Base-by-base conservation (phyloP, 805 yeast genomes). In the Yamadazyma sp. region DNA sequence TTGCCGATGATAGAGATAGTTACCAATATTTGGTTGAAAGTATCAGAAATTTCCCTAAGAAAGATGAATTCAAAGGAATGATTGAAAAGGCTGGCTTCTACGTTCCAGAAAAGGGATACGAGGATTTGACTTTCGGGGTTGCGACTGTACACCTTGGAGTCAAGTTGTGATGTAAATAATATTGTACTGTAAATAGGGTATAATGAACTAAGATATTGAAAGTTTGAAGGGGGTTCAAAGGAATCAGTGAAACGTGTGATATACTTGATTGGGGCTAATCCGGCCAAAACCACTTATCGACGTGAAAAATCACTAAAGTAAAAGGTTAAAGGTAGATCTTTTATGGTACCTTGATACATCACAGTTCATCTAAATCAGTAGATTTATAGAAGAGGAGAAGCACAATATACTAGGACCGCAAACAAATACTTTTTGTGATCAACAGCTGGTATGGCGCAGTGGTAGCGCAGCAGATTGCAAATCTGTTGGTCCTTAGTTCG, bases 391-490 rank as follows among this genome's bases (percentile, higher is more conserved):
- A 12, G 12, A 22, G 25, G 25, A 11, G 25, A 22, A 22, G 25
- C n/a, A n/a, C n/a, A n/a, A n/a, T n/a, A n/a, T n/a, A n/a, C n/a
- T n/a, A n/a, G n/a, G n/a, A n/a, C n/a, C n/a, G n/a, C n/a, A n/a
- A n/a, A n/a, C n/a, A n/a, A n/a, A n/a, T n/a, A n/a, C n/a, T n/a
- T n/a, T n/a, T n/a, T n/a, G n/a, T n/a, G n/a, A n/a, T n/a, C 24
- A 21, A 11, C 9, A 24, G 59, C 58, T 55, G 53, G 81, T 75
- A 73, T 85, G 89, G 95, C 93, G 89, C 90, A 85, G 93, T 81
- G 93, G 95, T 84, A 85, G 91, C 90, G 95, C 93, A 84, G 89
- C 87, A 82, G 95, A 86, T 86, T 86, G 95, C 95, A 86, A 85
- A 84, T 86, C 95, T 84, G 85, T 81, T 84, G 95, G 95, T 86